A percentile compares a stretch with the other conserved stretches of the same genome.
Evolutionary conservation across 768 basidiomycete genomes (phyloP).

Genomic region (Leccinum sublutescens): DNA sequence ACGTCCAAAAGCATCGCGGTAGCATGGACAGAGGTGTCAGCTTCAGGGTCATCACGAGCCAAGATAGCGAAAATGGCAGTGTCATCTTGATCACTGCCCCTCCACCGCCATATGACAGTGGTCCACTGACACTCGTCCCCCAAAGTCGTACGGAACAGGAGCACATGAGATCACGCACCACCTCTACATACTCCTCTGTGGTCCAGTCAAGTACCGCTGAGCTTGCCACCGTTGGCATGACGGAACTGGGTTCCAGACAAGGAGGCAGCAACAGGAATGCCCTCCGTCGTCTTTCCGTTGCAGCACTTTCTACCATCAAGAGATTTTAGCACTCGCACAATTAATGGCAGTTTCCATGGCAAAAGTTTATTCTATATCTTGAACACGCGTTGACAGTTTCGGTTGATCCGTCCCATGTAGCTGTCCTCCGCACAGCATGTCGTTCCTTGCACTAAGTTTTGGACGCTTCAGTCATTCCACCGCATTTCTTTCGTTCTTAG

Average conservation of each 20-base stretch:
- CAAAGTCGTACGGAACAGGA: conserved; percentile 5
- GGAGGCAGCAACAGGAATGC: conserved; percentile 19
- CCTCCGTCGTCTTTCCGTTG: conserved; percentile 32
- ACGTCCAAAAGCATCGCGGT: conserved; percentile 8
- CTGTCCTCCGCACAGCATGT: neutral
- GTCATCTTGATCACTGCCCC: conserved; percentile 32
- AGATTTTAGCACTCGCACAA: conserved; percentile 11
- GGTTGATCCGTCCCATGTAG: neutral
- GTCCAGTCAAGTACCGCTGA: conserved; percentile 15
- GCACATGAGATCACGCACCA: conserved; percentile 15
- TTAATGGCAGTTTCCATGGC: conserved; percentile 1
- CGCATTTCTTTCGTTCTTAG: neutral
- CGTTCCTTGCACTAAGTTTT: conserved; percentile 9
- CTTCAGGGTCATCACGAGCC: conserved; percentile 19
- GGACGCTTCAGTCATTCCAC: neutral
- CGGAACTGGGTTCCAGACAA: conserved; percentile 16
- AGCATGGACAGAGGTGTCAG: conserved; percentile 23
- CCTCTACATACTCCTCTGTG: conserved; percentile 26
- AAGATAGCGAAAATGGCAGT: conserved; percentile 32
- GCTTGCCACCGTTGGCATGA: conserved; percentile 1
- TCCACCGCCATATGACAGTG: conserved; percentile 25
- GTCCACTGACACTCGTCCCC: conserved; percentile 6
- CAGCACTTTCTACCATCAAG: conserved; percentile 31
- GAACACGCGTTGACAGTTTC: neutral
- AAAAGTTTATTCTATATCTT: conserved; percentile 7